A percentile compares a stretch with the other conserved stretches of the same genome.
These are phyloP conservation scores for Pseudogymnoascus verrucosus DNA, from an alignment of 2,329 filamentous ascomycete species.

Conservation along the genomic window DNA sequence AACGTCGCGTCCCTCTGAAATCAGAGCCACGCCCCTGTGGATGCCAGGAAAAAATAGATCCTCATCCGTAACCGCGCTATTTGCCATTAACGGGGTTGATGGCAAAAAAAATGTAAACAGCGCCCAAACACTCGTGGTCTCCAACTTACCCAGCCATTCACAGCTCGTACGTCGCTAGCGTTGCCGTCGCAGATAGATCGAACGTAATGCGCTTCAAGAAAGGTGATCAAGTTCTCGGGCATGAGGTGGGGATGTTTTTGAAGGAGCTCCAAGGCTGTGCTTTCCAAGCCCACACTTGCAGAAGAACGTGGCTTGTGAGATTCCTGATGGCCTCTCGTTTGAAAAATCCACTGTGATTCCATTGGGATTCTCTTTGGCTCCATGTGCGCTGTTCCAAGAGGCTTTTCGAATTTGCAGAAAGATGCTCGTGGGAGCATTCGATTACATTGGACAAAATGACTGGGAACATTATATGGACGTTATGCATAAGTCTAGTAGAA, in stretches of 20 bases:
- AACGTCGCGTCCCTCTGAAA: conserved; percentile 27
- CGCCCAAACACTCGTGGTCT: neutral
- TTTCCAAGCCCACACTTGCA: conserved; percentile 28
- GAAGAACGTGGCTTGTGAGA: conserved; percentile 20
- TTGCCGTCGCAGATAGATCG: conserved; percentile 43
- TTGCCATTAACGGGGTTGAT: conserved; percentile 34
- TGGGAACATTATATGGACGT: conserved; percentile 24
- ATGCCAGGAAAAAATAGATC: conserved; percentile 25
- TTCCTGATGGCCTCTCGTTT: conserved; percentile 26
- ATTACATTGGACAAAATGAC: conserved; percentile 22
- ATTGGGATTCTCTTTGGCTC: conserved; percentile 26
- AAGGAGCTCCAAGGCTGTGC: conserved; percentile 18
- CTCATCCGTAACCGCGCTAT: conserved; percentile 30
- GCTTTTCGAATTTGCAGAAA: conserved; percentile 20
- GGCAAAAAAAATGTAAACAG: conserved; percentile 24
- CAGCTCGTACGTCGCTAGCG: conserved; percentile 47
- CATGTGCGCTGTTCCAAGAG: conserved; percentile 24
- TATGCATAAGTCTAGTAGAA: conserved; percentile 21
- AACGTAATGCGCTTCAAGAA: conserved; percentile 34
- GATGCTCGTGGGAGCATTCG: conserved; percentile 25
- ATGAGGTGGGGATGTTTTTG: conserved; percentile 11
- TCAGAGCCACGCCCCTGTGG: conserved; percentile 31
- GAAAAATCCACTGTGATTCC: conserved; percentile 27
- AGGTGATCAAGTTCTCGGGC: conserved; percentile 43
- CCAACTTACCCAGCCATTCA: conserved; percentile 32